Base-by-base conservation (phyloP, 2,329 filamentous ascomycete genomes). In the Ophiostoma tasmaniense region DNA sequence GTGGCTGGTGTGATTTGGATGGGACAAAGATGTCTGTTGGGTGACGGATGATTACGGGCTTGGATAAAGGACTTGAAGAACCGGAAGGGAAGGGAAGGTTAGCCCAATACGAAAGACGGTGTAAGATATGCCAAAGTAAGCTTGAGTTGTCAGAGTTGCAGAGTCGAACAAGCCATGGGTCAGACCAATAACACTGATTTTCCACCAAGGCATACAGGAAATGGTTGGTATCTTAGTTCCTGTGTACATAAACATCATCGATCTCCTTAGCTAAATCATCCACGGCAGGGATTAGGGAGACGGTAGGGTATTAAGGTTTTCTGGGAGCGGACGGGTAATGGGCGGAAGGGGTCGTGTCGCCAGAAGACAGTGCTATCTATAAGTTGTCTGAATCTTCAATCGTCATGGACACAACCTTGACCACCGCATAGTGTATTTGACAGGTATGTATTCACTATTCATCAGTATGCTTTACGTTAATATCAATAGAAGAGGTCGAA, bases 241-340 rank as follows among this genome's bases (percentile, higher is more conserved):
- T n/a, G n/a, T 35, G 35, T 42, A 20, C 3, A 17, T 1, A 42
- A 42, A 45, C 42, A 45, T 45, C 5, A 20, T 7, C 42, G n/a
- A 25, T 22, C 25, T 25, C 55, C 25, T 61, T 61, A n/a, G 55
- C 59, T 33, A 45, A 30, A 59, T 59, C 39, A n/a, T 50, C 52
- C 22, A 20, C 13, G 64, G 66, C 68, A 69, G 69, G 67, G 67
- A 64, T 59, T 25, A 37, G 67, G 62, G 37, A 25, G 50, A 25
- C 22, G 64, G 68, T 67, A 67, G 37, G 66, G 68, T 17, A 68
- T 67, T 71, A 71, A 71, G 70, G 68, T 71, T 71, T 70, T 52
- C 70, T 68, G 70, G 70, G 70, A 69, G 64, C 52, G 37, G 62
- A 33, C 22, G 55, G 42, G 61, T 37, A 61, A 61, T 61, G 55